phyloP scores from a whole-genome alignment of 805 yeast species.

The Pichia thaimueangensis region DNA sequence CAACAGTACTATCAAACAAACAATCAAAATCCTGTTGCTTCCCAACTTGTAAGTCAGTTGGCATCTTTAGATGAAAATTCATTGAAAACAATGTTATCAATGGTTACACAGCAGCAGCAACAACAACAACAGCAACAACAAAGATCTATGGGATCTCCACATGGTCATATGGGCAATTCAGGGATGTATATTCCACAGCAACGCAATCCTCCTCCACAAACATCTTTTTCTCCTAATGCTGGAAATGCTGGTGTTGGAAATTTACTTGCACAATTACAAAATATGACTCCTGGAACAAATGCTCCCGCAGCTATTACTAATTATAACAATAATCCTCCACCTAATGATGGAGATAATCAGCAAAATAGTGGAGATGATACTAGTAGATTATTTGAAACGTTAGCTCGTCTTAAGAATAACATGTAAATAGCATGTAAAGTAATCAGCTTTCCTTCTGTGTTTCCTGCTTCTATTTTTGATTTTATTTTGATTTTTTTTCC shows the following conservation, averaged over 20 bases:
- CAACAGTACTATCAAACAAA: conserved; percentile 10
- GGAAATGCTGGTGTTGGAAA: conserved; percentile 5
- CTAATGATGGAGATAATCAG: background rate
- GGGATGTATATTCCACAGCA: background rate
- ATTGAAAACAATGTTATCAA: conserved; percentile 27
- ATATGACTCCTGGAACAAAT: conserved; percentile 1
- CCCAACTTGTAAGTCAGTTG: conserved; percentile 16
- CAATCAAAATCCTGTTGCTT: background rate
- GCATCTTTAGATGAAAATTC: conserved; percentile 29
- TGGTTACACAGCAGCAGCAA: conserved; percentile 23
- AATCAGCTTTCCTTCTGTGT: background rate
- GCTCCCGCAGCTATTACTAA: background rate
- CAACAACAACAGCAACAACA: conserved; percentile 7
- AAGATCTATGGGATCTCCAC: conserved; percentile 3
- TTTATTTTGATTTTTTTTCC: background rate
- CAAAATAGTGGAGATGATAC: conserved; percentile 21
- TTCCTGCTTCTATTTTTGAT: background rate
- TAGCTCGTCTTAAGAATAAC: conserved; percentile 33
- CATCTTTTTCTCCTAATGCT: background rate
- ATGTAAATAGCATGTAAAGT: conserved; percentile 32
- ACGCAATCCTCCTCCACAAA: background rate
- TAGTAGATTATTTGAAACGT: conserved; percentile 31
- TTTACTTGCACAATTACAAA: background rate
- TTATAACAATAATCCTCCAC: background rate
- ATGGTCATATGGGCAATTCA: background rate